These are phyloP conservation scores for Crassisporium funariophilum DNA, from an alignment of 768 basidiomycete species.

Conservation along the genomic window DNA sequence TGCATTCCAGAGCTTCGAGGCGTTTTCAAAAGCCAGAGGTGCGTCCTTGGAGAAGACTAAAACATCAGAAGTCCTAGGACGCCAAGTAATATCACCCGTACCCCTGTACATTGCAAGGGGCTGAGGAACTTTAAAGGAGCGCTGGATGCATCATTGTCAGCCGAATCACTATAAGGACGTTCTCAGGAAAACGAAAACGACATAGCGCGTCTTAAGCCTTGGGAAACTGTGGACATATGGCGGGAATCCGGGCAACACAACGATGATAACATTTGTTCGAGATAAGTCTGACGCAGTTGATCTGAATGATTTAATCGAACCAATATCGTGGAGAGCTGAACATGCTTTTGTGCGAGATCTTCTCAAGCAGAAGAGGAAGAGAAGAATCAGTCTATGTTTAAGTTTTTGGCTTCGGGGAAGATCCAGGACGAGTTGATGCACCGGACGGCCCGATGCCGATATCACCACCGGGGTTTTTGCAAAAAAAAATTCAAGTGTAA, in stretches of 20 bases:
- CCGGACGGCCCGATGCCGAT: too few relatives aligned
- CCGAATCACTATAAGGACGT: constrained; percentile 3
- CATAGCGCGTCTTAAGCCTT: constrained; percentile 7
- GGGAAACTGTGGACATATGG: constrained; percentile 17
- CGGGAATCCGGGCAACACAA: constrained; percentile 10
- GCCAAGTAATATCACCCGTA: too few relatives aligned
- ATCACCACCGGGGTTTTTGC: too few relatives aligned
- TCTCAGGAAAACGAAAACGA: constrained; percentile 7
- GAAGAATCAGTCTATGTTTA: constrained; percentile 4
- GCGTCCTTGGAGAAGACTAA: too few relatives aligned
- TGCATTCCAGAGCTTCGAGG: too few relatives aligned
- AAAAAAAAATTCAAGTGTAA: too few relatives aligned
- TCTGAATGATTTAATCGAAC: constrained; percentile 13
- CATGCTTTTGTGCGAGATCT: constrained; percentile 13
- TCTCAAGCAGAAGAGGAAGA: constrained; percentile 10
- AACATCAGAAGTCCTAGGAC: too few relatives aligned
- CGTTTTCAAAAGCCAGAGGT: too few relatives aligned
- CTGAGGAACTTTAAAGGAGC: too few relatives aligned
- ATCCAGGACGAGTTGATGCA: too few relatives aligned
- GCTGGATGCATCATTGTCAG: constrained; percentile 16
- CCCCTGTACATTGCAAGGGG: too few relatives aligned
- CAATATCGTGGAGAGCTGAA: constrained; percentile 11
- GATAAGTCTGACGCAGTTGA: constrained; percentile 17
- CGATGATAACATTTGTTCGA: constrained; percentile 12
- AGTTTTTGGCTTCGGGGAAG: constrained; percentile 5